These are phyloP conservation scores for Trifolium subterraneum DNA, from an alignment of 306 rosid genomes.

Conservation along the genomic window DNA sequence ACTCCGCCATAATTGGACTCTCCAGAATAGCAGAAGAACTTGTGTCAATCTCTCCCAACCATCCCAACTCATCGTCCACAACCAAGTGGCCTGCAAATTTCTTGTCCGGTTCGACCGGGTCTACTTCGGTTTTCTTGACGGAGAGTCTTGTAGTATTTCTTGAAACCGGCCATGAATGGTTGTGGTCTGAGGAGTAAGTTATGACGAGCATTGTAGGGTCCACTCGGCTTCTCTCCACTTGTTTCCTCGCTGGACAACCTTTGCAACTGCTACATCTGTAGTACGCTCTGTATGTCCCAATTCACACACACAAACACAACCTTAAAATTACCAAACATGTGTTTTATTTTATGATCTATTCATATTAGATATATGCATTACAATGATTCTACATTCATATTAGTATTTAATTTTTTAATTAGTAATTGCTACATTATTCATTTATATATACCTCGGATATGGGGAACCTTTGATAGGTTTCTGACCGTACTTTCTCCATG, in stretches of 20 bases:
- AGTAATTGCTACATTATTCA: neutral
- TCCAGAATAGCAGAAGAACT: slow-evolving; percentile 62
- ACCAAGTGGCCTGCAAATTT: slow-evolving; percentile 48
- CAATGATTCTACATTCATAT: no score
- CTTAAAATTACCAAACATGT: neutral
- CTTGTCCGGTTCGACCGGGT: slow-evolving; percentile 36
- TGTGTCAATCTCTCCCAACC: slow-evolving; percentile 78
- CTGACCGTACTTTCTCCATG: slow-evolving; percentile 98
- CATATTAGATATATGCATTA: no score
- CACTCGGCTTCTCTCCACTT: slow-evolving; percentile 82
- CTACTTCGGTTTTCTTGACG: slow-evolving; percentile 35
- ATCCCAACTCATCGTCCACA: slow-evolving; percentile 53
- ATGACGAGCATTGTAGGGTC: slow-evolving; percentile 90
- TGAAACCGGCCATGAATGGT: slow-evolving; percentile 82
- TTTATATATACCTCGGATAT: slow-evolving; percentile 71
- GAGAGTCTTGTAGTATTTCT: slow-evolving; percentile 45
- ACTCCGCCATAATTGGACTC: slow-evolving; percentile 61
- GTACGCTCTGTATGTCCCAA: slow-evolving; percentile 68
- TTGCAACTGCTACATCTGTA: slow-evolving; percentile 91
- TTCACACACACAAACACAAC: neutral
- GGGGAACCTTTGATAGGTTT: slow-evolving; percentile 99
- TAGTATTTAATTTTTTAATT: neutral
- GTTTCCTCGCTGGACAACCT: slow-evolving; percentile 97
- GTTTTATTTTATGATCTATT: neutral
- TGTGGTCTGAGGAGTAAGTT: slow-evolving; percentile 88